phyloP scores from a whole-genome alignment of 352 stramenopile genomes.

The Phytophthora podocarpi region DNA sequence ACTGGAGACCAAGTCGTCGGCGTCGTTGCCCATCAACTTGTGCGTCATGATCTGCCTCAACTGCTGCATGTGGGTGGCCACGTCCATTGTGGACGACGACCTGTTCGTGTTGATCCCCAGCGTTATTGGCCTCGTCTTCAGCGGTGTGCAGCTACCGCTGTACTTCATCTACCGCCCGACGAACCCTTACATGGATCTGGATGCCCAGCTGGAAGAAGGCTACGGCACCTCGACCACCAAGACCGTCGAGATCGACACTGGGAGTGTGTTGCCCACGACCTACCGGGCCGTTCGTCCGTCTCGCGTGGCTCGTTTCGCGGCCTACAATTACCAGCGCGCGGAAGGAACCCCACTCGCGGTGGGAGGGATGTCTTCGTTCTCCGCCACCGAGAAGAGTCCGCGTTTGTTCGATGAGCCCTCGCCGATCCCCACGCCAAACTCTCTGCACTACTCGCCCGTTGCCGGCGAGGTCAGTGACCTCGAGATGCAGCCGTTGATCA shows the following conservation, averaged over 20 bases:
- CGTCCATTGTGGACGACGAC: conserved; percentile 49
- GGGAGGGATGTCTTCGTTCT: conserved; percentile 20
- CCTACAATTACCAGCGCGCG: conserved; percentile 28
- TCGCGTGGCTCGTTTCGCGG: conserved; percentile 24
- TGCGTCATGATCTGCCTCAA: conserved; percentile 52
- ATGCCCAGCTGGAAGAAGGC: conserved; percentile 28
- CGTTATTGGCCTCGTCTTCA: conserved; percentile 43
- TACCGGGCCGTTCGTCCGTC: conserved; percentile 34
- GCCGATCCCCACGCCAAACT: conserved; percentile 2
- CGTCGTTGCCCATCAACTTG: conserved; percentile 62
- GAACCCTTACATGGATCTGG: conserved; percentile 21
- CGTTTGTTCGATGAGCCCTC: conserved; percentile 15
- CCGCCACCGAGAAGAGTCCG: conserved; percentile 17
- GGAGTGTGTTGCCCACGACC: conserved; percentile 5
- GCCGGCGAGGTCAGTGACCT: conserved; percentile 11
- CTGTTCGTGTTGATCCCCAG: conserved; percentile 55
- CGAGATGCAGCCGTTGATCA: conserved; percentile 27
- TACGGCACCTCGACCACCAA: conserved; percentile 18
- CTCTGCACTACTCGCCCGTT: conserved; percentile 20
- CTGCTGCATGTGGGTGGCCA: conserved; percentile 61
- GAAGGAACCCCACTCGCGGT: conserved; percentile 25
- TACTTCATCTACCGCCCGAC: conserved; percentile 53
- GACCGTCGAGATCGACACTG: conserved; percentile 7
- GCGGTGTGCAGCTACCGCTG: conserved; percentile 50
- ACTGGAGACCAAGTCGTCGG: conserved; percentile 53